Conservation (phyloP, 2,329 filamentous ascomycete genomes). For the Aureobasidium pullulans region DNA sequence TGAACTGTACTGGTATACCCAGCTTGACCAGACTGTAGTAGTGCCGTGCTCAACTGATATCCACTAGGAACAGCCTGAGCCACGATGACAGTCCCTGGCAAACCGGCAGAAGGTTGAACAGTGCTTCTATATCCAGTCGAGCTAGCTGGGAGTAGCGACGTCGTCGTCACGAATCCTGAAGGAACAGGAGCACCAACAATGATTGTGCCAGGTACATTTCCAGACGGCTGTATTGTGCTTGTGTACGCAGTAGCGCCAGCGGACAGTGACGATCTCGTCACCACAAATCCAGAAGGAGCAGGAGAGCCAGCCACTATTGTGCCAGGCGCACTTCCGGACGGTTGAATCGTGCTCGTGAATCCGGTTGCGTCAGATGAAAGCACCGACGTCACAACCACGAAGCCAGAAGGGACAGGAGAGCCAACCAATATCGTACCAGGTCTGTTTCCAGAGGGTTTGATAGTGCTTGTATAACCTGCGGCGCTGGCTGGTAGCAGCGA, state of each 20-base stretch:
- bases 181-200: not conserved
- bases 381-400: not conserved
- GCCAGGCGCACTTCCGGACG: not conserved
- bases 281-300: not conserved
- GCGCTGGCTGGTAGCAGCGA: not conserved
- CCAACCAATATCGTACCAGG: not conserved
- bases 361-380: not conserved
- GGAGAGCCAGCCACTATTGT: not conserved
- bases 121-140: no score
- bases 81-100: no score
- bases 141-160: not conserved
- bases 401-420: not conserved
- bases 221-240: not conserved
- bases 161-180: not conserved
- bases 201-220: not conserved
- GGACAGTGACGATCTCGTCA: not conserved
- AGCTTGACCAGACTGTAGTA: no score
- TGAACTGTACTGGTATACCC: no score
- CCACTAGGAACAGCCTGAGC: no score
- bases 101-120: no score
- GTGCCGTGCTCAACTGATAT: no score
- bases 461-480: not conserved
- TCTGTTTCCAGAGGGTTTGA: not conserved
- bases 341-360: not conserved
- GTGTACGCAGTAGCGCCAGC: not conserved